Base-by-base conservation (phyloP, 106 monocot genomes). In the Acanthochlamys bracteata region DNA sequence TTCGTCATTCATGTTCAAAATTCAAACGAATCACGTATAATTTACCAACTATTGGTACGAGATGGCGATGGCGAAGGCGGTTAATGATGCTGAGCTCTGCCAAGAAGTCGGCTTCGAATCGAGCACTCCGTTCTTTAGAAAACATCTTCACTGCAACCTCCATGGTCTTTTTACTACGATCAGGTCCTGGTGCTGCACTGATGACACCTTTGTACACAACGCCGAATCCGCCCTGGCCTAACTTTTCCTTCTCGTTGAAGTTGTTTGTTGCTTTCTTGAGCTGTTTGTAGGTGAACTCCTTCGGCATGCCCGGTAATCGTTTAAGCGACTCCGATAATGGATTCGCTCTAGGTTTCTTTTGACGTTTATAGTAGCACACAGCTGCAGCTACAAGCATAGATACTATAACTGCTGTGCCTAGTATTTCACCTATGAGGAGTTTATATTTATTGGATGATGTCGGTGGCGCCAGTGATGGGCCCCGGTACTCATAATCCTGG, bases 81-180 rank as follows among this genome's bases (percentile, higher is more conserved):
- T 96, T 96, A 71, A 98, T 98, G 69, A 91, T 88, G 55, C 75
- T 88, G 68, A 98, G 88, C 72, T 98, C 96, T 13, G 75, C 68
- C 39, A 98, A 72, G 75, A 98, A 98, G 45, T 93, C 93, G 15
- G 80, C 80, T 70, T 85, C 72, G 14, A 72, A 53, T n/a, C 72
- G n/a, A n/a, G n/a, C 6, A 3, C 33, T 68, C 17, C 63, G 14
- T 69, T 75, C 3, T 76, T 82, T 57, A 88, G 78, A 87, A 67
- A 98, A 98, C 47, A 54, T 71, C 79, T 98, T 98, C 26, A 98
- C 91, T 11, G 95, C 90, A 4, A 96, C 80, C 63, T 69, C 72
- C 1, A 49, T 17, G n/a, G n/a, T n/a, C n/a, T n/a, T n/a, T n/a
- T n/a, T n/a, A 9, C 10, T 49, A 2, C 49, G 6, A 8, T 1